Evolutionary conservation across 352 stramenopile genomes (phyloP), one percentile per base, ranked within the genome.

Genomic region (Globisporangium megalacanthum): DNA sequence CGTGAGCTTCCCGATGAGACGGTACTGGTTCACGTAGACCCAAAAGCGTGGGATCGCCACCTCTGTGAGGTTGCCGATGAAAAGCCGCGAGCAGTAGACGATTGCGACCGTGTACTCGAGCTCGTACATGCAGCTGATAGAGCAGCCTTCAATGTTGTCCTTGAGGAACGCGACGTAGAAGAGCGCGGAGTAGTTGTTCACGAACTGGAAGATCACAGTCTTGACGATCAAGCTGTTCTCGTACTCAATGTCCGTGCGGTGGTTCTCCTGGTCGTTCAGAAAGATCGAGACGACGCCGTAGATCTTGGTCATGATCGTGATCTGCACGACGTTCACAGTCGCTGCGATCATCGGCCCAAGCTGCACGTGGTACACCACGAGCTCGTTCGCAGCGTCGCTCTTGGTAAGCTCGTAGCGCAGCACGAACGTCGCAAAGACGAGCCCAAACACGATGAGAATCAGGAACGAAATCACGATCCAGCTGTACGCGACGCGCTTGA

Each of bases 111-210:
- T 93, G 56, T 88, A 89, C 60, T 94, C 77, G 22, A 98, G 73
- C 62, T 96, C 84, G 56, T 77, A 81, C 69, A 95, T 90, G 82
- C 89, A 97, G 61, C 69, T 86, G 41, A 80, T 56, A 37, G 77
- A 64, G 52, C 83, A 88, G 1, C 72, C 78, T 66, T 90, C 77
- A 22, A 95, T 73, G 22, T 68, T 82, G 48, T 86, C 67, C 62
- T 98, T 96, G 52, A 97, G 76, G 63, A 98, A 96, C 35, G 92
- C 91, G 17, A 98, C 78, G 70, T 98, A 98, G 66, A 98, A 97
- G 45, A 98, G 67, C 52, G 81, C 83, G n/a, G 95, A 75, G 73
- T 97, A 98, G 61, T 95, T 95, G 78, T 98, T 96, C 65, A 98
- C 95, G 44, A 96, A 96, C 76, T 98, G 92, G 69, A 98, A 98